These are phyloP conservation scores for Yamadazyma mexicana DNA, from an alignment of 1,139 yeast genomes.

Conservation along the genomic window DNA sequence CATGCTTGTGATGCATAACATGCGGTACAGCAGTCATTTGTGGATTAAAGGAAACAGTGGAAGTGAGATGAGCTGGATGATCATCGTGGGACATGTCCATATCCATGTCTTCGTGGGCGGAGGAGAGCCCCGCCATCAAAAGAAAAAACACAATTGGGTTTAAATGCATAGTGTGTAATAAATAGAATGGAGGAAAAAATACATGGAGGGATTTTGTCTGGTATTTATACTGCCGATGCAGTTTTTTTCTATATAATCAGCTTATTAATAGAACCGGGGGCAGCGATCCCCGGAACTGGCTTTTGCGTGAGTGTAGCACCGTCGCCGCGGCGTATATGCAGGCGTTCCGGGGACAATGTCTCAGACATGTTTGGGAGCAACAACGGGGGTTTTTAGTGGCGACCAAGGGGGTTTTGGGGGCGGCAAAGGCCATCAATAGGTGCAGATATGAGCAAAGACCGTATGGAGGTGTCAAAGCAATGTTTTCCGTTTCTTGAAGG, in stretches of 20 bases:
- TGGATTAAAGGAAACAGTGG: background rate
- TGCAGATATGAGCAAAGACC: too few relatives aligned
- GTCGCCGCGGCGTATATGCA: background rate
- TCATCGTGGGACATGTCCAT: slow-evolving; percentile 1
- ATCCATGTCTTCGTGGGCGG: slow-evolving; percentile 3
- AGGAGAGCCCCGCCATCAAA: background rate
- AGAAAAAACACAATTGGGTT: background rate
- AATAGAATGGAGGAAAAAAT: background rate
- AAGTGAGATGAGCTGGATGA: background rate
- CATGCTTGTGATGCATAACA: slow-evolving; percentile 59
- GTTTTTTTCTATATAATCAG: background rate
- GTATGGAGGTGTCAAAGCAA: too few relatives aligned
- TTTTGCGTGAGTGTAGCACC: too few relatives aligned
- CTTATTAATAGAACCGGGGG: slow-evolving; percentile 1
- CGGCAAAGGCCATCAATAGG: too few relatives aligned
- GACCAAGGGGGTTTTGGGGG: too few relatives aligned
- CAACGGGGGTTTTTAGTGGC: background rate
- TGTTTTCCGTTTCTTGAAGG: too few relatives aligned
- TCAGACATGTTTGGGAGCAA: too few relatives aligned
- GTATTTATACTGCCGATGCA: background rate
- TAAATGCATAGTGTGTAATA: background rate
- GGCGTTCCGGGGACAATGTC: background rate
- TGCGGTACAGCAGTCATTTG: slow-evolving; percentile 45
- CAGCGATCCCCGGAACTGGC: background rate
- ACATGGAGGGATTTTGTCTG: background rate